Base-by-base conservation (phyloP, 2,329 filamentous ascomycete genomes). In the Talaromyces amestolkiae region DNA sequence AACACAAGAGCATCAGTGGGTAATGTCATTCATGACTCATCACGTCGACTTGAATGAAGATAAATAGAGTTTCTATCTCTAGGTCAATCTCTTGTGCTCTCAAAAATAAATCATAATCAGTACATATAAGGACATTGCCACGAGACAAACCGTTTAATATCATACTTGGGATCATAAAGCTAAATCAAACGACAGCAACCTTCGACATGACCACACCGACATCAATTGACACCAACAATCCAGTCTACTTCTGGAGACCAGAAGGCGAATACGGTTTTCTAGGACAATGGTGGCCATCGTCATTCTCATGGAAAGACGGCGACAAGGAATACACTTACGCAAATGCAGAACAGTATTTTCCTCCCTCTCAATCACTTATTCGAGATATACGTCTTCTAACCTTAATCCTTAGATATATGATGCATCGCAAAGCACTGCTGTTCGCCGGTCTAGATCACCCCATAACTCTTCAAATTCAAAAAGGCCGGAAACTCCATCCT, bases 401-500 rank as follows among this genome's bases (percentile, higher is more conserved):
- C 6, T 27, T 3, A 27, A 17, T 49, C 49, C 58, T 24, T 37
- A 66, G 63, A 39, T 75, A 72, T 65, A 78, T 78, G 72, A 77
- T 78, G 75, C 74, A 75, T 54, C 72, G 71, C 53, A 77, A 78
- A 69, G 74, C 74, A 9, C 66, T 76, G 6, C 68, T 76, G 33
- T 76, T 77, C 65, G 70, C 70, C 3, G 59, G 59, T 27, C 27
- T 33, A 2, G 22, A 24, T 1, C 19, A 61, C 47, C 10, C 59
- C 7, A 61, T 61, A 13, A 51, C 41, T 13, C 43, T 39, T 2
- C 27, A 53, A 19, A 27, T 61, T 33, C 43, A 61, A 51, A 37
- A 41, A 10, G 59, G 31, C 19, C 53, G 45, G 59, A 61, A 61
- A 31, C 13, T 53, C 1, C 68, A 72, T 27, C 69, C 70, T 9